Conservation (phyloP, 345 rosid genomes). For the Brassica rapa region DNA sequence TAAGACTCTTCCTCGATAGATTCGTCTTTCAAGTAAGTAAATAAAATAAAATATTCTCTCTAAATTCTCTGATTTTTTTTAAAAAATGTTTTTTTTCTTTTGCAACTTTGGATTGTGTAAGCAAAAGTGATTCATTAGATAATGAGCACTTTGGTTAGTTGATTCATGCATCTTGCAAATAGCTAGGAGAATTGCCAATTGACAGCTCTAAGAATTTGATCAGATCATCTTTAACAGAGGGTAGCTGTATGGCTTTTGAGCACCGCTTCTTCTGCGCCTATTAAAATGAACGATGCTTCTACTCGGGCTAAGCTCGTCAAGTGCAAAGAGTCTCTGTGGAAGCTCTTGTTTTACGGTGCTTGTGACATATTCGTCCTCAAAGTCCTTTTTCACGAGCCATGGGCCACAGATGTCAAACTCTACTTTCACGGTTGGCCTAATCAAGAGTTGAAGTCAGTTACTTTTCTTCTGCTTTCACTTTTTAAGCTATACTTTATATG, state of each 20-base stretch:
- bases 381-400: slow-evolving; percentile 59
- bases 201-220: neutral
- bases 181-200: neutral
- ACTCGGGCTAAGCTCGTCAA: slow-evolving; percentile 57
- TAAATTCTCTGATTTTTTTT: neutral
- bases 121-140: neutral
- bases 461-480: neutral
- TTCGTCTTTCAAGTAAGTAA: slow-evolving; percentile 77
- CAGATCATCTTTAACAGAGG: slow-evolving; percentile 46
- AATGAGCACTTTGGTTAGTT: neutral
- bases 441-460: slow-evolving; percentile 84
- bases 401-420: slow-evolving; percentile 64
- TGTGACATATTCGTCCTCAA: slow-evolving; percentile 66
- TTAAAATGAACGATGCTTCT: slow-evolving; percentile 53
- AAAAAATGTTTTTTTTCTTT: neutral
- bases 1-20: slow-evolving; percentile 68
- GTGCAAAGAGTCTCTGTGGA: slow-evolving; percentile 94
- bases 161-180: slow-evolving; percentile 1
- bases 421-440: slow-evolving; percentile 84
- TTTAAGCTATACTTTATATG: neutral
- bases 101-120: neutral
- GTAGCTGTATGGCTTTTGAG: slow-evolving; percentile 61
- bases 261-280: slow-evolving; percentile 42
- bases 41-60: neutral
- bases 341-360: slow-evolving; percentile 64